A percentile compares a stretch with the other conserved stretches of the same genome.
Evolutionary conservation across 305 asterid species (phyloP).

Genomic region (Solanum hybrid): DNA sequence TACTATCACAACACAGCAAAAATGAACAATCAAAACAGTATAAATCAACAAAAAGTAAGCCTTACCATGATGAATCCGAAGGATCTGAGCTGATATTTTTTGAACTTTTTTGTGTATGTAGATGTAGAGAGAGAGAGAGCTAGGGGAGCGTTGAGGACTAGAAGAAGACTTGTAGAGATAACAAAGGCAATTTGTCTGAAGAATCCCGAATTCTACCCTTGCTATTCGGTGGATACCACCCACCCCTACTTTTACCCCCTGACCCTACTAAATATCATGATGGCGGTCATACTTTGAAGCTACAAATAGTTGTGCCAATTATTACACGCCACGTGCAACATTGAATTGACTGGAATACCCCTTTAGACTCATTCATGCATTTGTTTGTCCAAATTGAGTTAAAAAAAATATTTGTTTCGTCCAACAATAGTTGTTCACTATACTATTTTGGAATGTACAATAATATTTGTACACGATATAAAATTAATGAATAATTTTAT

Average conservation of each 20-base stretch:
- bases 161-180: not conserved
- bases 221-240: not conserved
- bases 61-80: not conserved
- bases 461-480: no score
- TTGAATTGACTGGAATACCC: not conserved
- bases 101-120: not conserved
- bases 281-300: constrained; percentile 6
- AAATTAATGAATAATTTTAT: not conserved
- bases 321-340: not conserved
- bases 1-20: not conserved
- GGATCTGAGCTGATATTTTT: not conserved
- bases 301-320: not conserved
- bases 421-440: not conserved
- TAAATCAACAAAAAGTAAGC: not conserved
- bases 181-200: not conserved
- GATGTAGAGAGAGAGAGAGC: not conserved
- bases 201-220: constrained; percentile 4
- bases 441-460: no score
- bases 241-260: not conserved
- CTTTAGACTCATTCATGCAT: not conserved
- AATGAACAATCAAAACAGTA: not conserved
- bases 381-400: not conserved
- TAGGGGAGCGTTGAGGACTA: not conserved
- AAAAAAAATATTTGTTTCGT: not conserved
- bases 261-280: not conserved